A percentile compares a stretch with the other conserved stretches of the same genome.
These are phyloP conservation scores for Leccinum subgranulosum DNA, from an alignment of 768 basidiomycete species.

Conservation along the genomic window DNA sequence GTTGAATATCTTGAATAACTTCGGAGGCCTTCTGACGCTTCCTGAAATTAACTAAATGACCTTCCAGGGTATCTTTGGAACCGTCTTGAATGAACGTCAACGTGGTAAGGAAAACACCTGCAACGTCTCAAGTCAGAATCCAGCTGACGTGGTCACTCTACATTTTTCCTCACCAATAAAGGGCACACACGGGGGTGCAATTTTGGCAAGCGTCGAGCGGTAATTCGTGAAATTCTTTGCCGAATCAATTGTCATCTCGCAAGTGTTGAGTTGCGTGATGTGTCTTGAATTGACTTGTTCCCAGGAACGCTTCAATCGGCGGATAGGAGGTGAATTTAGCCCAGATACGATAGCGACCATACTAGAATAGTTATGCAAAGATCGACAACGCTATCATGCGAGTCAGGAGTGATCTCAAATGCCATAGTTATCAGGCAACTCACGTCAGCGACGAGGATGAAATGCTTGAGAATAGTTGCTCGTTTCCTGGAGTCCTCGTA, in stretches of 20 bases:
- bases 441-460: conserved; percentile 90
- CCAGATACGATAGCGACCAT: conserved; percentile 96
- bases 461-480: conserved; percentile 79
- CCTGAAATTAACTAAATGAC: conserved; percentile 87
- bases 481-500: conserved; percentile 83
- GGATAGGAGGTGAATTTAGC: conserved; percentile 89
- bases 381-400: conserved; percentile 73
- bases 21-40: conserved; percentile 96
- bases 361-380: conserved; percentile 91
- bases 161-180: conserved; percentile 72
- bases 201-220: conserved; percentile 73
- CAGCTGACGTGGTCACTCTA: not conserved
- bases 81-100: conserved; percentile 99
- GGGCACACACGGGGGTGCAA: conserved; percentile 92
- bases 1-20: conserved; percentile 94
- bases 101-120: conserved; percentile 94
- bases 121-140: not conserved
- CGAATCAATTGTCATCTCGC: conserved; percentile 89
- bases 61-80: conserved; percentile 78
- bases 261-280: conserved; percentile 67
- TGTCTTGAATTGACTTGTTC: conserved; percentile 78
- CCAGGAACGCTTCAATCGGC: conserved; percentile 91
- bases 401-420: not conserved
- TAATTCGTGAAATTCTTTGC: conserved; percentile 95
- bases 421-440: conserved; percentile 28